These are phyloP conservation scores for Albifimbria verrucaria DNA, from an alignment of 2,329 filamentous ascomycete species.

Conservation along the genomic window DNA sequence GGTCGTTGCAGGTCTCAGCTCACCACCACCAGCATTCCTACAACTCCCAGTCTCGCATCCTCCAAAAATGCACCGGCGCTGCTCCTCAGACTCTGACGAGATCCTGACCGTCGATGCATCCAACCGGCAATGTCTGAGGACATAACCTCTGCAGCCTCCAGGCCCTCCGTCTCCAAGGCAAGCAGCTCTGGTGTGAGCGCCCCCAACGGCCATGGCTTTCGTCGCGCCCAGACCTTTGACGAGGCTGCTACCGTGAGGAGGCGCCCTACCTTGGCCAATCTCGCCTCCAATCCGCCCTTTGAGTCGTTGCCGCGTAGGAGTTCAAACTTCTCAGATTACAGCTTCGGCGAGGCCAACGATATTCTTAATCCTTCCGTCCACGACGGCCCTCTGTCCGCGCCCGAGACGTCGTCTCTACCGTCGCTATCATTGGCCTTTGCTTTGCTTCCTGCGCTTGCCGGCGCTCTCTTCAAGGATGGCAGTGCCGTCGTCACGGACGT, in stretches of 20 bases:
- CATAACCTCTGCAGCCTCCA: constrained; percentile 6
- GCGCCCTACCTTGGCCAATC: constrained; percentile 1
- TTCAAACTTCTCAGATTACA: constrained; percentile 76
- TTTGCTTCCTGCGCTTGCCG: constrained; percentile 80
- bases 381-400: constrained; percentile 32
- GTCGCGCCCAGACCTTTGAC: constrained; percentile 38
- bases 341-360: constrained; percentile 66
- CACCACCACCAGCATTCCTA: no score
- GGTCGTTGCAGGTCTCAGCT: no score
- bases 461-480: constrained; percentile 81
- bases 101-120: background rate
- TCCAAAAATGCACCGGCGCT: background rate
- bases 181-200: constrained; percentile 7
- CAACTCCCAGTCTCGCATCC: background rate
- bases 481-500: constrained; percentile 81
- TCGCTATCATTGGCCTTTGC: constrained; percentile 80
- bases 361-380: constrained; percentile 54
- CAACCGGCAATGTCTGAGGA: constrained; percentile 15
- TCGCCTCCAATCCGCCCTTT: background rate
- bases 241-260: constrained; percentile 20
- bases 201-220: constrained; percentile 32
- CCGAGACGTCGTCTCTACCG: constrained; percentile 68
- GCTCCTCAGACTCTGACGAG: background rate
- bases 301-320: constrained; percentile 41
- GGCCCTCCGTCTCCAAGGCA: constrained; percentile 6